These are phyloP conservation scores for Penicillium daleae DNA, from an alignment of 495 filamentous ascomycete species.

Conservation along the genomic window DNA sequence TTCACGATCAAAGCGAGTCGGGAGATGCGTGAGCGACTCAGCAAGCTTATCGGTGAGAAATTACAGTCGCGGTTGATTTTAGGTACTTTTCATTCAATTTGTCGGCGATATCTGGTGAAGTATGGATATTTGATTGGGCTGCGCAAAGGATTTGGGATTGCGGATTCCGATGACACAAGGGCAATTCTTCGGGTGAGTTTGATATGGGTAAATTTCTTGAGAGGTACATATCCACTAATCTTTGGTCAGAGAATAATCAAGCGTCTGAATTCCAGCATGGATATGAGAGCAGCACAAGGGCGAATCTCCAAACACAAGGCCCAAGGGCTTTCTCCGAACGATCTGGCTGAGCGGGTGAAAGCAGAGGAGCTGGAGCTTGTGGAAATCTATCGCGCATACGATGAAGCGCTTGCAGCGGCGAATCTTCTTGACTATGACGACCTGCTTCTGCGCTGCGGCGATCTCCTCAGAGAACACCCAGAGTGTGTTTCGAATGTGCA, in stretches of 20 bases:
- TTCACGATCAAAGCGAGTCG: conserved; percentile 97
- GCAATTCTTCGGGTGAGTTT: conserved; percentile 62
- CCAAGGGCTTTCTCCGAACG: conserved; percentile 58
- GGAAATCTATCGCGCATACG: conserved; percentile 77
- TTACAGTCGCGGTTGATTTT: conserved; percentile 79
- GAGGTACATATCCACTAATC: conserved; percentile 14
- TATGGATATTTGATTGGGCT: conserved; percentile 90
- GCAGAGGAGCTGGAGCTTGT: conserved; percentile 75
- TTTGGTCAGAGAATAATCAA: conserved; percentile 72
- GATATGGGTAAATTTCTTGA: not conserved
- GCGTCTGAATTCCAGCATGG: conserved; percentile 65
- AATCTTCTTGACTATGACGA: conserved; percentile 97
- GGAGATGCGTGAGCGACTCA: conserved; percentile 92
- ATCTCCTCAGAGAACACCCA: conserved; percentile 76
- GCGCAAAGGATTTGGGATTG: conserved; percentile 85
- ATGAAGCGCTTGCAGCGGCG: conserved; percentile 69
- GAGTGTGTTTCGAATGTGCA: conserved; percentile 91
- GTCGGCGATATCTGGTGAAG: conserved; percentile 78
- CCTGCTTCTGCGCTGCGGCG: conserved; percentile 79
- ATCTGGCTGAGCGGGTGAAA: conserved; percentile 40
- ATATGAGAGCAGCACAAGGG: conserved; percentile 66
- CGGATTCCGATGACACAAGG: conserved; percentile 80
- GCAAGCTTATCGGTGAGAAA: conserved; percentile 74
- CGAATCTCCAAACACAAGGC: conserved; percentile 90
- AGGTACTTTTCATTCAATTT: conserved; percentile 96